Evolutionary conservation across 148 eudicot genomes (phyloP).

Genomic region (Rheum nobile): DNA sequence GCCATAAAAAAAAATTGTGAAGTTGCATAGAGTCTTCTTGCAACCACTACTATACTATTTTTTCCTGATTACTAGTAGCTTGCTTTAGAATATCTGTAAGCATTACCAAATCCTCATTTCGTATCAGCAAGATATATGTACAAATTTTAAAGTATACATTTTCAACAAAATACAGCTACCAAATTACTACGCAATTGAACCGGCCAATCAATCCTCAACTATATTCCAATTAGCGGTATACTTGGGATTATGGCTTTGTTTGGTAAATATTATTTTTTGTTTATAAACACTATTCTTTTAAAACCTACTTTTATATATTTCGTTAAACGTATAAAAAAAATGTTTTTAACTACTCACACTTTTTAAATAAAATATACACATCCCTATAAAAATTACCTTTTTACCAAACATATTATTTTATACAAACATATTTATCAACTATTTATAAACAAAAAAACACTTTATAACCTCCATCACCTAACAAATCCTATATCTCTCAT

Average conservation of each 20-base stretch:
- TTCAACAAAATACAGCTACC: constrained; percentile 4
- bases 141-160: background rate
- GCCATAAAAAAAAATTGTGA: background rate
- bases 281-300: no score
- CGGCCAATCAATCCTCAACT: background rate
- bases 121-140: background rate
- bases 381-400: no score
- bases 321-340: no score
- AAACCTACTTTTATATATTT: no score
- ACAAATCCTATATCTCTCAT: no score
- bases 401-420: no score
- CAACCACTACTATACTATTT: background rate
- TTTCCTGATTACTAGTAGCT: background rate
- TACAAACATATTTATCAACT: no score
- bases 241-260: background rate
- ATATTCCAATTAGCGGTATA: background rate
- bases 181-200: background rate
- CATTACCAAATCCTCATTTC: background rate
- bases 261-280: no score
- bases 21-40: background rate
- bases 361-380: no score
- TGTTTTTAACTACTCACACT: no score
- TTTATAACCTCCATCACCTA: no score
- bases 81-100: background rate
- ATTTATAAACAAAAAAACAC: no score